Evolutionary conservation across 306 rosid species (phyloP).

Genomic region (Vigna hirtella): DNA sequence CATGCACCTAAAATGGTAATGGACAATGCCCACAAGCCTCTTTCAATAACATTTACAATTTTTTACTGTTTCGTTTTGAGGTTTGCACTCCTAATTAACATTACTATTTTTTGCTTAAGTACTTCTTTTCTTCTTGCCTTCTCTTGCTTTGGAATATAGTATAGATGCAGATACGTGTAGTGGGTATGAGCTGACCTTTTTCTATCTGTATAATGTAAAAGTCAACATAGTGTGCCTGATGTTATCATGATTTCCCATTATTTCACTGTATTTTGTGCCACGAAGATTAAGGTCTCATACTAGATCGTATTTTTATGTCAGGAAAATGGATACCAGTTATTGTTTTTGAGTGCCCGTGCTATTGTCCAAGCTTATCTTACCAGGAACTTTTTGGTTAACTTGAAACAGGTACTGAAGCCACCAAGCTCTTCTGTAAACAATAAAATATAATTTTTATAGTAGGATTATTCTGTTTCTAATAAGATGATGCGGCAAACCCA

Average conservation of each 20-base stretch:
- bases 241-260: slow-evolving; percentile 6
- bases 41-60: slow-evolving; percentile 7
- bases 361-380: slow-evolving; percentile 97
- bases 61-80: neutral
- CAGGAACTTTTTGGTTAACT: slow-evolving; percentile 77
- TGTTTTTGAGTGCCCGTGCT: slow-evolving; percentile 98
- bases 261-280: slow-evolving; percentile 15
- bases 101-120: neutral
- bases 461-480: slow-evolving; percentile 14
- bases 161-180: slow-evolving; percentile 12
- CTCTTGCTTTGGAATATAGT: slow-evolving; percentile 1
- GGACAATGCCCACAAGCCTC: neutral
- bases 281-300: slow-evolving; percentile 42
- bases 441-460: slow-evolving; percentile 14
- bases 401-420: slow-evolving; percentile 69
- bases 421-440: slow-evolving; percentile 23
- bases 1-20: slow-evolving; percentile 14
- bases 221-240: slow-evolving; percentile 4
- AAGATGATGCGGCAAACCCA: neutral
- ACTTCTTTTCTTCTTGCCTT: slow-evolving; percentile 21
- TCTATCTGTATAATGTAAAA: slow-evolving; percentile 29
- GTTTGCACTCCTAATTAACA: neutral
- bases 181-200: slow-evolving; percentile 22
- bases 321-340: slow-evolving; percentile 99
- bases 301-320: slow-evolving; percentile 45